Evolutionary conservation across 176 grass and related monocot species (phyloP).

Genomic region (Triticum timopheevii): DNA sequence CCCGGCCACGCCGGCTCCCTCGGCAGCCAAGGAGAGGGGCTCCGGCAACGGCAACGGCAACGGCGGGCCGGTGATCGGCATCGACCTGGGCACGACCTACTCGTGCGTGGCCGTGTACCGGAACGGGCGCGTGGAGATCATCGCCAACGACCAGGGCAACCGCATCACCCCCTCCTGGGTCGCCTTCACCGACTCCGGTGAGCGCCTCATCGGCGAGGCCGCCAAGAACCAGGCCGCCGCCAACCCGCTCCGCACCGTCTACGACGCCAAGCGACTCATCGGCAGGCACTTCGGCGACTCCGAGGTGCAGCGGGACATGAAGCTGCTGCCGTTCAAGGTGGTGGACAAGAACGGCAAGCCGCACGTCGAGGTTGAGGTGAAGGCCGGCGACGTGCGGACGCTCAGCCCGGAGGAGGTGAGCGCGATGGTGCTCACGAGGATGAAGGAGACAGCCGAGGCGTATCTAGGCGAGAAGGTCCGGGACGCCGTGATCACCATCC

Average conservation of each 20-base stretch:
- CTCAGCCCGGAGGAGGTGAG: slow-evolving; percentile 76
- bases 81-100: slow-evolving; percentile 84
- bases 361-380: slow-evolving; percentile 55
- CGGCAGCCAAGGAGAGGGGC: not conserved
- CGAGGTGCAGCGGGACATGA: slow-evolving; percentile 70
- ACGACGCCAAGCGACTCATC: slow-evolving; percentile 72
- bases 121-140: slow-evolving; percentile 74
- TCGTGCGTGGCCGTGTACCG: slow-evolving; percentile 86
- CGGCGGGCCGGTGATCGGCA: slow-evolving; percentile 68
- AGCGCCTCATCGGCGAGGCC: slow-evolving; percentile 29
- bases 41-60: not conserved
- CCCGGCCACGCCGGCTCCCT: not conserved
- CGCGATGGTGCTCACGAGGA: slow-evolving; percentile 71
- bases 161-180: slow-evolving; percentile 81
- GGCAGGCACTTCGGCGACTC: slow-evolving; percentile 52
- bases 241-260: slow-evolving; percentile 56
- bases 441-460: slow-evolving; percentile 76
- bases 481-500: slow-evolving; percentile 70
- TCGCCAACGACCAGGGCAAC: slow-evolving; percentile 90
- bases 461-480: slow-evolving; percentile 72
- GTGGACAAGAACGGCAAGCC: slow-evolving; percentile 65
- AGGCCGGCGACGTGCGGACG: slow-evolving; percentile 56
- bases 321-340: slow-evolving; percentile 64
- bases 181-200: slow-evolving; percentile 31
- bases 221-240: slow-evolving; percentile 76